These are phyloP conservation scores for Pyricularia grisea DNA, from an alignment of 2,329 filamentous ascomycete genomes.

Conservation along the genomic window DNA sequence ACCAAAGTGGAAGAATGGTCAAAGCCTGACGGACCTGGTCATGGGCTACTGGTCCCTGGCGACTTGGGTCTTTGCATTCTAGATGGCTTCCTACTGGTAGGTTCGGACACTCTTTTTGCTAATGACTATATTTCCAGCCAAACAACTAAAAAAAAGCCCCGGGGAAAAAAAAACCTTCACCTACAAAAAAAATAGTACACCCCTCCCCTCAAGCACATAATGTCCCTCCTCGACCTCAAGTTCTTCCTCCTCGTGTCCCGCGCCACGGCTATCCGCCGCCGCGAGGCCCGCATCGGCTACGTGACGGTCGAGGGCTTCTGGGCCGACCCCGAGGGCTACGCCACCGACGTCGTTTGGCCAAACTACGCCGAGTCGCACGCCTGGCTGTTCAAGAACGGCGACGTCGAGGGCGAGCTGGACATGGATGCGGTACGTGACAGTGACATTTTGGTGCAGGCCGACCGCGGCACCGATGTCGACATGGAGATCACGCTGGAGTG, in stretches of 20 bases:
- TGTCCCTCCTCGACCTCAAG: constrained; percentile 59
- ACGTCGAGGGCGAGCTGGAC: constrained; percentile 49
- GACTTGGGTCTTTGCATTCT: constrained; percentile 56
- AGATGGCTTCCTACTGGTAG: constrained; percentile 71
- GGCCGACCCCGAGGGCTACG: constrained; percentile 88
- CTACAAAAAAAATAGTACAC: constrained; percentile 41
- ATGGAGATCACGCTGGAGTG: constrained; percentile 57
- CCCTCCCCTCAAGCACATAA: constrained; percentile 38
- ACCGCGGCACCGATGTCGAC: constrained; percentile 37
- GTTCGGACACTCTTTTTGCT: background rate
- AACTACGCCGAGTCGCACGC: constrained; percentile 77
- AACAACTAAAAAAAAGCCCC: too few relatives aligned
- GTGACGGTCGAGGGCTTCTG: constrained; percentile 86
- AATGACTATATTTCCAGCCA: background rate
- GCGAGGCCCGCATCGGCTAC: constrained; percentile 65
- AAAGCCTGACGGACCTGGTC: constrained; percentile 31
- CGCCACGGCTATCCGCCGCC: constrained; percentile 50
- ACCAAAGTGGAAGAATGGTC: constrained; percentile 38
- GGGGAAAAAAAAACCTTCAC: background rate
- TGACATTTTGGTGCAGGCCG: constrained; percentile 39
- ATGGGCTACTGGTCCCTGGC: constrained; percentile 20
- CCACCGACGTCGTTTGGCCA: constrained; percentile 92
- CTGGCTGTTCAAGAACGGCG: constrained; percentile 65
- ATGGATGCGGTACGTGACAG: constrained; percentile 22
- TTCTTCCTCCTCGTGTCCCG: constrained; percentile 69